Evolutionary conservation across 2,329 filamentous ascomycete genomes (phyloP), one percentile per base, ranked within the genome.

Genomic region (Exserohilum rostratum): DNA sequence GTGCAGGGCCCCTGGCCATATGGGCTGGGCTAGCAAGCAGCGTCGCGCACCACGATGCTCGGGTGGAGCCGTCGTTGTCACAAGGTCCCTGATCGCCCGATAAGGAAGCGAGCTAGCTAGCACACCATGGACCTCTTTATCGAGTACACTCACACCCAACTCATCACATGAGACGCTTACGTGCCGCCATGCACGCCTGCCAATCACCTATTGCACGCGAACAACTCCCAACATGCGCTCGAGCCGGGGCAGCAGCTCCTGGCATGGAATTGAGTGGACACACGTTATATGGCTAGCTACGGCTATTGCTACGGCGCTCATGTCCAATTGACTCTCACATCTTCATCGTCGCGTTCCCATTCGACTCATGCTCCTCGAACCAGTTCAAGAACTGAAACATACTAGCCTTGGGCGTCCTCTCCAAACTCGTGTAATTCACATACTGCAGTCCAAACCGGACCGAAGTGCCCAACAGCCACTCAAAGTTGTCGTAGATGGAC

Each of bases 381-480:
- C 76, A 79, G 44, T 77, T 74, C 60, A 78, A 51, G 33, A 76
- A 72, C 60, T 79, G 76, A 50, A 78, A 78, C 64, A 77, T 57
- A 45, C 72, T 77, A 2, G 76, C 77, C 60, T 79, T 79, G 1
- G 76, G 76, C 34, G 70, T 73, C 55, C 77, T 65, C 59, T 74
- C 73, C 54, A 78, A 57, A 40, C 68, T 72, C 20, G 70, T 74
- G 43, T 78, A 78, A 50, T 79, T 76, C 6, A 79, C 69, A 57
- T 78, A 77, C 67, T 79, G 76, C 61, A 79, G 42, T 9, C 77
- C 77, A 53, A 78, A 79, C 48, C 75, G 58, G 4, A 73, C 72
- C 17, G 59, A 58, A 1, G 63, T 68, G 2, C 78, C 79, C 18
- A 69, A 54, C 4, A 58, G 50, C 76, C 77, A 79, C 60, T 78